Conservation (phyloP, 2,329 filamentous ascomycete species). For the Juglanconis sp. region DNA sequence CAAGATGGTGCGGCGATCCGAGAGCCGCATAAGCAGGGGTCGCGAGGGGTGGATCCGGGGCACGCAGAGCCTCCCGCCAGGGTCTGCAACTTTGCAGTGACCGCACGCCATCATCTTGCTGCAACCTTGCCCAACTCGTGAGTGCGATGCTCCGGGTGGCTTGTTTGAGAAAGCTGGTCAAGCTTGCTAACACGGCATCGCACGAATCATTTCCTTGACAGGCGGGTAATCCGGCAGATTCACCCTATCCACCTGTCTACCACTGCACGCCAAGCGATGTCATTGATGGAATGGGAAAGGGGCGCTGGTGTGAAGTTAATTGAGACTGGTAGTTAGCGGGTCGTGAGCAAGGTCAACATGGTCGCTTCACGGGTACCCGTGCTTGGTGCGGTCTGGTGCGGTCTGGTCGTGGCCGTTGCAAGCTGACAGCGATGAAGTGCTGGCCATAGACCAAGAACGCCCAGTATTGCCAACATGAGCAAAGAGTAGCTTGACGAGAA, state of each 20-base stretch:
- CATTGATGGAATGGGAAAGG: not conserved
- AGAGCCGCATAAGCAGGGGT: slow-evolving; percentile 18
- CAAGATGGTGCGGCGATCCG: slow-evolving; percentile 8
- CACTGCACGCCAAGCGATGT: not conserved
- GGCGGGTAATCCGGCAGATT: not conserved
- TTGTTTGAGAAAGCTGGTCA: slow-evolving; percentile 7
- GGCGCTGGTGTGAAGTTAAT: not conserved
- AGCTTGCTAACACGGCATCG: not conserved
- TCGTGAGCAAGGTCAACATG: not conserved
- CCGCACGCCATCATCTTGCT: not conserved
- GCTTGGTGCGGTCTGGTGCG: not conserved
- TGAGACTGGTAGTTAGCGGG: not conserved
- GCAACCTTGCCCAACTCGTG: slow-evolving; percentile 5
- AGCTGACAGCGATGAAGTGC: not conserved
- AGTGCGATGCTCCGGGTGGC: not conserved
- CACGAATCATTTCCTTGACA: not conserved
- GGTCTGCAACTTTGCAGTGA: slow-evolving; percentile 10
- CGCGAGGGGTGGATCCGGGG: not conserved
- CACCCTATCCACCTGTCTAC: not conserved
- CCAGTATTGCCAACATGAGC: not conserved
- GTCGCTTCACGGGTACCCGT: not conserved
- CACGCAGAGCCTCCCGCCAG: slow-evolving; percentile 16
- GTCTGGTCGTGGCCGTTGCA: not conserved
- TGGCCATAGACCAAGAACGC: too few species aligned
- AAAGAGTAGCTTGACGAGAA: not conserved